A percentile compares a stretch with the other conserved stretches of the same genome.
Evolutionary conservation across 192 early-diverging fungal species (phyloP).

Genomic region (Thoreauomyces humboldtii): DNA sequence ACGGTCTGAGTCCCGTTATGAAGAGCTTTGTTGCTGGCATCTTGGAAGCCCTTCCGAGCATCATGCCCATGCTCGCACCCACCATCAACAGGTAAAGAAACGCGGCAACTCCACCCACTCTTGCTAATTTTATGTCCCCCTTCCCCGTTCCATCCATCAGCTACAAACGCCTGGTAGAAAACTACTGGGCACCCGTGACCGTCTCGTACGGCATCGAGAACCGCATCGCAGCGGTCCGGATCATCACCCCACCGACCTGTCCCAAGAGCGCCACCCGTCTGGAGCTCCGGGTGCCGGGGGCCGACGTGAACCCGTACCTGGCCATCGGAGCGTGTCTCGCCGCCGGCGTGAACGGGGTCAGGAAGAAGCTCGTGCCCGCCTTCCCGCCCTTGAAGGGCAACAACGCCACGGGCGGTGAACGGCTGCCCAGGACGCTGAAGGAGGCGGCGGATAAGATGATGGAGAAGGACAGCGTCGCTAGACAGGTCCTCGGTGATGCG

Average conservation of each 20-base stretch:
- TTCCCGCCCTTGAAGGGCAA: constrained; percentile 26
- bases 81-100: constrained; percentile 75
- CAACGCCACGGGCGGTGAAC: constrained; percentile 25
- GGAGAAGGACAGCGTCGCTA: constrained; percentile 60
- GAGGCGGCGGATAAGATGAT: constrained; percentile 69
- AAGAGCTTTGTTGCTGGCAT: constrained; percentile 32
- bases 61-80: constrained; percentile 71
- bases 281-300: constrained; percentile 79
- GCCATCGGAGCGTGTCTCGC: constrained; percentile 69
- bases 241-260: constrained; percentile 71
- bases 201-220: constrained; percentile 79
- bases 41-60: constrained; percentile 61
- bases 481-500: constrained; percentile 67
- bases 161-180: constrained; percentile 80
- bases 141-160: no score
- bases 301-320: constrained; percentile 79
- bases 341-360: constrained; percentile 70
- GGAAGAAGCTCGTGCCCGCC: constrained; percentile 46
- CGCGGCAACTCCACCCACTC: no score
- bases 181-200: constrained; percentile 81
- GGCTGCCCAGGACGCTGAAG: constrained; percentile 58
- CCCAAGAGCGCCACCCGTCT: constrained; percentile 64
- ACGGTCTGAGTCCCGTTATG: constrained; percentile 10
- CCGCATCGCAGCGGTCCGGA: constrained; percentile 66
- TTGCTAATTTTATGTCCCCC: no score